Base-by-base conservation (phyloP, 495 filamentous ascomycete species). In the Penicillium verhagenii region DNA sequence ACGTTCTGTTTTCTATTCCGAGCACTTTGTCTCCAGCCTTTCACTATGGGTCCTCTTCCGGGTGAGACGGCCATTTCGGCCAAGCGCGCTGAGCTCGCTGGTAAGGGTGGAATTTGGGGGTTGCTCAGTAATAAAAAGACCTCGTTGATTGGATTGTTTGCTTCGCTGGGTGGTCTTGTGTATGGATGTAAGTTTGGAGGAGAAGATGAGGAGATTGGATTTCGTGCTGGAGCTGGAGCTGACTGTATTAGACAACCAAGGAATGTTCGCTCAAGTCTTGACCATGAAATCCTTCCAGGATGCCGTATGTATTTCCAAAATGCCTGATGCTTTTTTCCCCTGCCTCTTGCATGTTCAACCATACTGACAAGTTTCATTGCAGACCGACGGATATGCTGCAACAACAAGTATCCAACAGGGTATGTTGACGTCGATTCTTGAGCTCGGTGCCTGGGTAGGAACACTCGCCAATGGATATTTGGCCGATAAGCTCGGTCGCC, bases 371-470 rank as follows among this genome's bases (percentile, higher is more conserved):
- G 20, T n/a, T 6, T n/a, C n/a, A n/a, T n/a, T n/a, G n/a, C 0
- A 69, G 66, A 70, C 67, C 3, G 52, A 70, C 24, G 55, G 56
- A 33, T 68, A 79, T 61, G 58, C 77, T 56, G 47, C 71, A 48
- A 19, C 70, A 52, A 61, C 82, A 10, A 82, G 87, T 24, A 74
- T 86, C 18, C 62, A 64, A 3, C 82, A 71, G 31, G 87, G 85
- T 2, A 75, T 86, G 81, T 66, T 91, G 31, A 89, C 87, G 1
- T 80, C 89, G 1, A 91, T 93, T 65, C 82, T 93, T 60, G 89
- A 92, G 61, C 81, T 95, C 3, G 90, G 90, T 59, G 90, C 89
- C 39, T 92, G 89, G 89, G 56, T 92, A 16, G 90, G 90, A 21
- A 85, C 87, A 0, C 74, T 93, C 24, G 76, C 86, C 45, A 88